A percentile compares a stretch with the other conserved stretches of the same genome.
Evolutionary conservation across 1,284 basidiomycete species (phyloP).

Genomic region (Leccinum ponderosum): DNA sequence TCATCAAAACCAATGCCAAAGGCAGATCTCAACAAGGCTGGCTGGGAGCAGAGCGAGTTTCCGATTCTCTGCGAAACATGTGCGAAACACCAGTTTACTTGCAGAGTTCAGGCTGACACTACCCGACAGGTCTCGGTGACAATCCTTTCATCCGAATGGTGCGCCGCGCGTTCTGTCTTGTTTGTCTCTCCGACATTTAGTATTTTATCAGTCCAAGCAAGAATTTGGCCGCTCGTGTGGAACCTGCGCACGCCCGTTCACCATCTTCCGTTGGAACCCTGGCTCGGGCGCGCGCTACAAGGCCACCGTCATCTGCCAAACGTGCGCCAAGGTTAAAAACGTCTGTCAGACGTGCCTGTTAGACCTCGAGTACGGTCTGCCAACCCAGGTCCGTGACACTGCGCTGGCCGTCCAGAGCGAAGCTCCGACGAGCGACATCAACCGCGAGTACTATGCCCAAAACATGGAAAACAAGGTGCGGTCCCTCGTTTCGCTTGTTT

Average conservation of each 20-base stretch:
- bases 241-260: conserved; percentile 94
- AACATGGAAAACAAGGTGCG: conserved; percentile 89
- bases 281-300: conserved; percentile 93
- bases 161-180: conserved; percentile 23
- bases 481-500: conserved; percentile 4
- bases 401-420: conserved; percentile 86
- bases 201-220: conserved; percentile 83
- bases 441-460: conserved; percentile 96
- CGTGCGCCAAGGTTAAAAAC: conserved; percentile 98
- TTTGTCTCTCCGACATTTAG: conserved; percentile 7
- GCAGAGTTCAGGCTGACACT: conserved; percentile 11
- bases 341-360: conserved; percentile 98
- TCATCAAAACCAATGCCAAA: conserved; percentile 55
- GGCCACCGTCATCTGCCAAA: conserved; percentile 98
- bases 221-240: conserved; percentile 94
- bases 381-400: conserved; percentile 96
- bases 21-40: conserved; percentile 87
- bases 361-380: conserved; percentile 94
- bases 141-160: conserved; percentile 94
- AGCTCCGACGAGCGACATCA: conserved; percentile 95
- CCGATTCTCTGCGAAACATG: conserved; percentile 92
- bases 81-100: conserved; percentile 39
- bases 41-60: conserved; percentile 90
- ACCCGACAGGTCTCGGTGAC: conserved; percentile 70
- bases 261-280: conserved; percentile 98